phyloP scores from a whole-genome alignment of 148 eudicot species.

The Rhododendron vialii region DNA sequence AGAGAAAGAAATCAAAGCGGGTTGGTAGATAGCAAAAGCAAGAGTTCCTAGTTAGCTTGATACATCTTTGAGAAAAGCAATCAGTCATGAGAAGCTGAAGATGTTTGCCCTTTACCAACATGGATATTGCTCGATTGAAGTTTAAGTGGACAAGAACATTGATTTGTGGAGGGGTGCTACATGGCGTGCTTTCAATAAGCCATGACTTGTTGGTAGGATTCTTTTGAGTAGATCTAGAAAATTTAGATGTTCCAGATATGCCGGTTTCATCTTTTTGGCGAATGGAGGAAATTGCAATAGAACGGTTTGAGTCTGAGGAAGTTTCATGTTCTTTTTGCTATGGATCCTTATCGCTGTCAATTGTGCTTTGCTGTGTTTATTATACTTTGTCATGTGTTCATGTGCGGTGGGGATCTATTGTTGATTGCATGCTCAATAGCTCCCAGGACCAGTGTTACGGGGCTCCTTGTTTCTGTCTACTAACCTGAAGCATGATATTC shows the following conservation, averaged over 20 bases:
- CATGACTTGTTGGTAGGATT: background rate
- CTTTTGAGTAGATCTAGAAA: background rate
- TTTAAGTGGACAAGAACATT: background rate
- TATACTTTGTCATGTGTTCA: background rate
- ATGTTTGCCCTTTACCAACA: background rate
- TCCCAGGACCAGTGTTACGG: background rate
- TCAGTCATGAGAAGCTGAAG: background rate
- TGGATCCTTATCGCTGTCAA: background rate
- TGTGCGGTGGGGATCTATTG: background rate
- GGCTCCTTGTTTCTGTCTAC: background rate
- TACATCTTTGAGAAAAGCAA: background rate
- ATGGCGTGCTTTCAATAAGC: background rate
- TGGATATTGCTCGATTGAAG: background rate
- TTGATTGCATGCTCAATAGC: slow-evolving; percentile 1
- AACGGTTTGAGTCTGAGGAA: background rate
- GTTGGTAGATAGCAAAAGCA: background rate
- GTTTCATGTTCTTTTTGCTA: background rate
- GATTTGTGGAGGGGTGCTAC: background rate
- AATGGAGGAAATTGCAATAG: background rate
- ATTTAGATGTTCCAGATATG: background rate
- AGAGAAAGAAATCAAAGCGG: background rate
- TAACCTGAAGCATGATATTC: background rate
- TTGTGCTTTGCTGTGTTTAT: background rate
- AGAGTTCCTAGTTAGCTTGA: background rate
- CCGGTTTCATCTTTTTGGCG: background rate